A percentile compares a stretch with the other conserved stretches of the same genome.
These are phyloP conservation scores for Plasmodium vinckei DNA, from an alignment of 169 alveolate genomes.

Conservation along the genomic window DNA sequence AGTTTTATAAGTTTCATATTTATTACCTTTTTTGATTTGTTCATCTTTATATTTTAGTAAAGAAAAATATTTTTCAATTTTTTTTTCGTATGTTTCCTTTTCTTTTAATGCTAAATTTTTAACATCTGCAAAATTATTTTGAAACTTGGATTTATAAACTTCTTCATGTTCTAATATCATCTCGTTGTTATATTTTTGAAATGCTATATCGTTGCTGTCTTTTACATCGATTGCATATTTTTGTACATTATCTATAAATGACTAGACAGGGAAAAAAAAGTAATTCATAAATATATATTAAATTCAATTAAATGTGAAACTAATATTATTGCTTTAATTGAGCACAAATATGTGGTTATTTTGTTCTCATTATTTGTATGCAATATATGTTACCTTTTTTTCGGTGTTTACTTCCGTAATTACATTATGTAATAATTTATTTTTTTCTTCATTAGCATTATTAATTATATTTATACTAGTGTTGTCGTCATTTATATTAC, in stretches of 20 bases:
- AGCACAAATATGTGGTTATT: slow-evolving; percentile 9
- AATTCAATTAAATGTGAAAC: no score
- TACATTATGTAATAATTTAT: slow-evolving; percentile 21
- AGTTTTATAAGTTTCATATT: no score
- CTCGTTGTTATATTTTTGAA: slow-evolving; percentile 7
- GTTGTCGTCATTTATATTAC: slow-evolving; percentile 24
- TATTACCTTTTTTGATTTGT: slow-evolving; percentile 53
- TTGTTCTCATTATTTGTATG: background rate
- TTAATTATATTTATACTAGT: slow-evolving; percentile 14
- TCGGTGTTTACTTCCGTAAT: slow-evolving; percentile 8
- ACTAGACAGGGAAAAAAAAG: slow-evolving; percentile 21
- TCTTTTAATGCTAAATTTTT: slow-evolving; percentile 31
- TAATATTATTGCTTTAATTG: background rate
- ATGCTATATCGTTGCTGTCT: background rate
- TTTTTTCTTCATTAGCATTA: slow-evolving; percentile 25
- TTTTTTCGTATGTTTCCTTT: slow-evolving; percentile 64
- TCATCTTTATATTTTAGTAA: slow-evolving; percentile 57
- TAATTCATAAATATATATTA: no score
- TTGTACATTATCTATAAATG: slow-evolving; percentile 43
- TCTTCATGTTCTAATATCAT: slow-evolving; percentile 1
- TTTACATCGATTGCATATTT: slow-evolving; percentile 16
- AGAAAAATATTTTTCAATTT: slow-evolving; percentile 65
- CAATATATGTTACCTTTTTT: slow-evolving; percentile 21
- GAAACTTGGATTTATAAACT: slow-evolving; percentile 28
- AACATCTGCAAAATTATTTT: slow-evolving; percentile 52